Base-by-base conservation (phyloP, 192 early-diverging fungal genomes). In the Paraglomus occultum region DNA sequence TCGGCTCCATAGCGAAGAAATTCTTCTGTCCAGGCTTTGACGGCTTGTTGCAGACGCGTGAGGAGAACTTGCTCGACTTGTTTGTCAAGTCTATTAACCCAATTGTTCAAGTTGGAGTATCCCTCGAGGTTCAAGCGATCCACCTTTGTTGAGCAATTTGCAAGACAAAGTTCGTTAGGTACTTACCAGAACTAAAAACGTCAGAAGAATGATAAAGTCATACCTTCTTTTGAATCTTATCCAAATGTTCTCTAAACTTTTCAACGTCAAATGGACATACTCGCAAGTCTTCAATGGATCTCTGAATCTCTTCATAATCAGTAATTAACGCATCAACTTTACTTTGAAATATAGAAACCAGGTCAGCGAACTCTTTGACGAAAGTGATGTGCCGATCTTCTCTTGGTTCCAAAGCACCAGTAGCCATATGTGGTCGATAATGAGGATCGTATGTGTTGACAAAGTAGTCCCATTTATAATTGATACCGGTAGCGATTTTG, bases 401-500 rank as follows among this genome's bases (percentile, higher is more conserved):
- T 38, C 90, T 83, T 58, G 79, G 79, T 67, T 88, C 89, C 76
- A 60, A 80, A 73, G 59, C 52, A 55, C 70, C 76, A 80, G 63
- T 62, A 73, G 51, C 77, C 77, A 47, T 80, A 74, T 15, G 88
- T 20, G 31, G 43, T 38, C 51, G 43, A 40, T 48, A 47, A 75
- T 74, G 73, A 0, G 78, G 65, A 58, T 81, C 82, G 67, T 83
- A 88, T 42, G 89, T 84, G 61, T 91, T 90, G 40, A 93, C 90
- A 81, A 99, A 99, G 64, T 93, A 94, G 75, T 96, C 94, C 97
- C 97, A 99, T 51, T 90, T 85, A 46, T 93, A 81, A 43, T 85
- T 85, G 69, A 91, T 86, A 44, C 92, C 92, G 62, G 87, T 83
- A 12, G 85, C 79, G 40, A 99, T 91, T 78, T 92, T 87, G 14